Evolutionary conservation across 495 filamentous ascomycete species (phyloP), one percentile per base, ranked within the genome.

Genomic region (Penicillium egyptiacum): DNA sequence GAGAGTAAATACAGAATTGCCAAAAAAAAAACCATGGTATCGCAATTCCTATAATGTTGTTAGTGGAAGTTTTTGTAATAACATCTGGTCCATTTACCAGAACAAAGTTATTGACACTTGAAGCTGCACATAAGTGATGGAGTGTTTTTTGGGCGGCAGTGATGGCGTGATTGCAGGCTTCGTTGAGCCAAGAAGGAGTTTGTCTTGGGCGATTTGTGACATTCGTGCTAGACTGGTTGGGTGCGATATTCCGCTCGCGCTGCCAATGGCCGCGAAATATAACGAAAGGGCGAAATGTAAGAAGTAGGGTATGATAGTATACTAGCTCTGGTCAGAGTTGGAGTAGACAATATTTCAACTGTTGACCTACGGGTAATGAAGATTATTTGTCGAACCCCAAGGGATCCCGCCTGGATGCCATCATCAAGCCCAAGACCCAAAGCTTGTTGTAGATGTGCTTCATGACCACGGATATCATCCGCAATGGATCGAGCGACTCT

Each of bases 271-370:
- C 75, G 1, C 75, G 69, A 46, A 78, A 76, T 9, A 79, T 77
- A 20, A 79, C 47, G 53, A 79, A 79, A 8, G 75, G 76, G 0
- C 76, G 70, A 50, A 74, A 78, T 1, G 76, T 79, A 2, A 79
- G 61, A 11, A 78, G 69, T 7, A 76, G 56, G 1, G 65, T 72
- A 40, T 71, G 71, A 37, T 77, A 74, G 39, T 78, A 79, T 4
- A 77, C 76, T 79, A 17, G 14, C 3, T 63, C 35, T 44, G 26
- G 28, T 19, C 28, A 47, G 47, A 26, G 35, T 11, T 16, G n/a
- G n/a, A 6, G 20, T 10, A 30, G 1, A 33, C 3, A 28, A 40
- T 10, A 5, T 5, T 26, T 1, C 1, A n/a, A 17, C n/a, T 22
- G 10, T 41, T 33, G 39, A 53, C 73, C 65, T 62, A 77, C 75